These are phyloP conservation scores for Alternaria tenuissima DNA, from an alignment of 2,329 filamentous ascomycete genomes.

Conservation along the genomic window DNA sequence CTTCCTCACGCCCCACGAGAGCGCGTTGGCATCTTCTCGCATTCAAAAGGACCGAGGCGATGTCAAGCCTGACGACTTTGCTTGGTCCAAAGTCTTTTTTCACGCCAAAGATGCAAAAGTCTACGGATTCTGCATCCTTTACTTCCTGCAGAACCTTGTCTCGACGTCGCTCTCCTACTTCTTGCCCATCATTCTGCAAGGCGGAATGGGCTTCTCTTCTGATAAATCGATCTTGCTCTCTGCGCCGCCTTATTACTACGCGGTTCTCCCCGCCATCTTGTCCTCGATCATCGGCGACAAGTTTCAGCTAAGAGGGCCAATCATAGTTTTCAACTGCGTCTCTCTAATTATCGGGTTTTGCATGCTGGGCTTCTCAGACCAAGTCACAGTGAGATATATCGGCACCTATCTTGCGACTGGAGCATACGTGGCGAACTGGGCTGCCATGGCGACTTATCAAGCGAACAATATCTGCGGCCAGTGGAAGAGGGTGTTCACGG, in stretches of 20 bases:
- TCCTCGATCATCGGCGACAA: constrained; percentile 70
- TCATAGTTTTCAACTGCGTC: constrained; percentile 71
- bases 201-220: constrained; percentile 56
- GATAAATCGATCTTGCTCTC: constrained; percentile 65
- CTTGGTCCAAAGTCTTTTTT: constrained; percentile 62
- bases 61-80: constrained; percentile 64
- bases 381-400: constrained; percentile 69
- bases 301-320: constrained; percentile 66
- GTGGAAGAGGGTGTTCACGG: constrained; percentile 70
- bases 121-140: constrained; percentile 70
- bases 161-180: constrained; percentile 72
- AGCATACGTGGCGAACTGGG: constrained; percentile 74
- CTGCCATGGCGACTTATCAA: constrained; percentile 66
- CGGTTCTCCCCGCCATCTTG: constrained; percentile 68
- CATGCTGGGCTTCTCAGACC: constrained; percentile 69
- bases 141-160: constrained; percentile 73
- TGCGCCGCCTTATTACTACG: constrained; percentile 73
- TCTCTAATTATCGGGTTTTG: constrained; percentile 70
- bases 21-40: constrained; percentile 63
- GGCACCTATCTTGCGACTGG: constrained; percentile 73
- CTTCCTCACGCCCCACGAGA: constrained; percentile 67
- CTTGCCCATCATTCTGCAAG: constrained; percentile 66
- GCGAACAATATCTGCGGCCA: constrained; percentile 61
- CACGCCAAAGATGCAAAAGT: constrained; percentile 69
- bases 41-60: constrained; percentile 70